Base-by-base conservation (phyloP, 495 filamentous ascomycete genomes). In the Talaromyces liani region DNA sequence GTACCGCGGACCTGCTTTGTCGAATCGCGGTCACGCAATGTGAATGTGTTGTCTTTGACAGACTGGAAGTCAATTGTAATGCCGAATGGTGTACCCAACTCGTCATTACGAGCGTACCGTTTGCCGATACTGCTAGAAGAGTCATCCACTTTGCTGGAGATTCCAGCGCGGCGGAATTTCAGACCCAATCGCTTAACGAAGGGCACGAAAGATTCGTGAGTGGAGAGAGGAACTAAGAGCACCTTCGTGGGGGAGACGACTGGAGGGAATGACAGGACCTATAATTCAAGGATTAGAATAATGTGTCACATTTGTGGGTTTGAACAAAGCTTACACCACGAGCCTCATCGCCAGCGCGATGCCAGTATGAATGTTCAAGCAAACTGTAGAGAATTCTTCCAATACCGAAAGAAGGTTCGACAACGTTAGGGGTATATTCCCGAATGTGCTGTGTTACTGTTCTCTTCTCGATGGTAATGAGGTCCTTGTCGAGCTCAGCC, bases 361-460 rank as follows among this genome's bases (percentile, higher is more conserved):
- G 85, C 90, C 89, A 93, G 80, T 89, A 92, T 66, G 80, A 81
- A 72, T 93, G 90, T 76, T 93, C 90, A 60, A 91, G 85, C 67
- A 92, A 73, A 66, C 84, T 84, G 78, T 91, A 92, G 57, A 93
- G 71, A 41, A 92, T 91, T 58, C 90, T 82, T 57, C 90, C 90
- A 66, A 93, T 91, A 75, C 90, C 89, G 69, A 93, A 93, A 8
- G 90, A 92, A 1, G 90, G 90, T 76, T 93, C 89, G 63, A 93
- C 92, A 29, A 93, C 88, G 66, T 91, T 92, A 29, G 90, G 90
- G 1, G 85, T 91, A 76, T 88, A 92, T 71, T 92, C 89, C 64
- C 90, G 80, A 63, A 84, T 76, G 69, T 90, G 84, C 73, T 90
- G 87, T 22, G 85, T 77, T 25, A 86, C 79, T 29, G 85, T 91